Evolutionary conservation across 805 yeast genomes (phyloP), one percentile per base, ranked within the genome.

Genomic region (Huiozyma naganishii): DNA sequence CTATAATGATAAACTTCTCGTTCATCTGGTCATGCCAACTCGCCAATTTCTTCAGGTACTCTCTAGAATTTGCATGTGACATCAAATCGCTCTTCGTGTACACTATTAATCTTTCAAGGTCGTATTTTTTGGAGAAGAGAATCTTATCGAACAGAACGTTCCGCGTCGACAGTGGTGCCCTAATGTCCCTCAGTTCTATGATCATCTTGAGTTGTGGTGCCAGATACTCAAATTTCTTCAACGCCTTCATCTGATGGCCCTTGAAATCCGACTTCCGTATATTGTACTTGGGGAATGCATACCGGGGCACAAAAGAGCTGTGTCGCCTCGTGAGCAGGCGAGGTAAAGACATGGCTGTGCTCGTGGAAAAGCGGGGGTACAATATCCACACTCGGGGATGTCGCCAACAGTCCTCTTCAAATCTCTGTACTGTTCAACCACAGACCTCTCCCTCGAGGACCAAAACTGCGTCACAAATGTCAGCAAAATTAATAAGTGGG

Each of bases 231-330:
- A 89, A 76, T 47, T 67, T 72, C 39, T 77, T 73, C 29, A 90
- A 66, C 0, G 96, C 95, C 48, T 77, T 79, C 48, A 78, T 76
- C 54, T 90, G 97, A 58, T 89, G 97, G 9, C 97, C 96, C 53
- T 86, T 86, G 65, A 87, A 87, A 59, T 84, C 88, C 1, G 92
- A 78, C 17, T 82, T 63, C 1, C 79, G 70, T 10, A 88, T 74
- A 41, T 76, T 76, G 58, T 83, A 83, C 10, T 72, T 70, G 1
- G 96, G 95, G 53, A 89, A 89, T n/a, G 62, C 58, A 32, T 66
- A 55, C 41, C 97, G 64, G 1, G 97, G 95, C 10, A 72, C 58
- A 56, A 87, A 87, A 8, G 32, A 17, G 27, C 32, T 27, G 29
- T 39, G 32, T 6, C 27, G 17, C 13, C 33, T 39, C 7, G n/a